These are phyloP conservation scores for Trichosporon sp. DNA, from an alignment of 1,284 basidiomycete species.

Conservation along the genomic window DNA sequence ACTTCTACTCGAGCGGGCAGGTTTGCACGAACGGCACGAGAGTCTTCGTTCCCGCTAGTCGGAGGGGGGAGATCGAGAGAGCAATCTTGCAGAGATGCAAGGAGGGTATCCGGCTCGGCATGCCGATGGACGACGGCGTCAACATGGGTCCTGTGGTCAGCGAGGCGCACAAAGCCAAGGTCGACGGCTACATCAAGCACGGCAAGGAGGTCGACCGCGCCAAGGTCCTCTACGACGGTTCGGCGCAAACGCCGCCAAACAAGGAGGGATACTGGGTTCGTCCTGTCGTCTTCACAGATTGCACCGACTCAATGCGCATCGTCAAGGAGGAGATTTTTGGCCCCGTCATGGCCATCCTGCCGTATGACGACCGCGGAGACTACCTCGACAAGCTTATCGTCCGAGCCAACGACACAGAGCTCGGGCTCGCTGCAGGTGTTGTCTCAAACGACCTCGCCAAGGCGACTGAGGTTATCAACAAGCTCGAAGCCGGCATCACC, in stretches of 20 bases:
- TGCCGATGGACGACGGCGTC: conserved; percentile 14
- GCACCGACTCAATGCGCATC: conserved; percentile 34
- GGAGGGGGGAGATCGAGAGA: conserved; percentile 5
- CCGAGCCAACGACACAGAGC: conserved; percentile 75
- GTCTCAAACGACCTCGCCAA: conserved; percentile 79
- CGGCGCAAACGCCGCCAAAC: background rate
- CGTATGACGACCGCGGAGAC: conserved; percentile 41
- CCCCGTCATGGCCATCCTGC: conserved; percentile 48
- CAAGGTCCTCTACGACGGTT: conserved; percentile 18
- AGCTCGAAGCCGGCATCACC: conserved; percentile 75
- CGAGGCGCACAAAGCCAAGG: conserved; percentile 13
- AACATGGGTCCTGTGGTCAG: conserved; percentile 19
- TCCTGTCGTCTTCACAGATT: conserved; percentile 44
- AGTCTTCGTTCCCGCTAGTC: conserved; percentile 16
- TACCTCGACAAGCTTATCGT: conserved; percentile 49
- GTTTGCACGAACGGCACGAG: conserved; percentile 22
- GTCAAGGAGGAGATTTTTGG: conserved; percentile 50
- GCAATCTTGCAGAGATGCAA: conserved; percentile 13
- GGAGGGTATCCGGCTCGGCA: conserved; percentile 17
- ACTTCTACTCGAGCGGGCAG: conserved; percentile 18
- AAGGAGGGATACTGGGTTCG: conserved; percentile 29
- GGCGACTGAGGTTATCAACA: conserved; percentile 73
- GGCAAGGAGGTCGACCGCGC: conserved; percentile 15
- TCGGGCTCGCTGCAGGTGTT: conserved; percentile 80
- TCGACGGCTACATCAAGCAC: conserved; percentile 13